Conservation (phyloP, 1,284 basidiomycete genomes). For the Cystobasidiaceae sp. region DNA sequence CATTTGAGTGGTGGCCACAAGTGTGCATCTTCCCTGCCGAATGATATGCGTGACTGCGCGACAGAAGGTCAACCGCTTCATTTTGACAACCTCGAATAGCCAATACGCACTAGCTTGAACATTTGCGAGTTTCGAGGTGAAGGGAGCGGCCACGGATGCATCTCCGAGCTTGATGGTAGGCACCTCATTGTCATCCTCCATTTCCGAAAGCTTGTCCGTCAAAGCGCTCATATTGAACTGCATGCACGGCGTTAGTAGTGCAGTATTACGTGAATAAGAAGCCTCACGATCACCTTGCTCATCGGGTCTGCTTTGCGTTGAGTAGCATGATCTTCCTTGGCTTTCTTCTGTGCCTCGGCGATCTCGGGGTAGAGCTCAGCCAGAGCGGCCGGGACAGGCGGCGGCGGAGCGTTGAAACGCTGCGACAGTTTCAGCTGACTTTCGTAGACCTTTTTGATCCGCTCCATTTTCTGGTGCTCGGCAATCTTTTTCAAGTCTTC, state of each 20-base stretch:
- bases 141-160: conserved; percentile 91
- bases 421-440: conserved; percentile 82
- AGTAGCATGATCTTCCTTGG: conserved; percentile 58
- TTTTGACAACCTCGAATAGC: conserved; percentile 3
- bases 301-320: conserved; percentile 76
- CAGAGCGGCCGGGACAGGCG: conserved; percentile 69
- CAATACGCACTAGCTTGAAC: conserved; percentile 80
- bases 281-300: conserved; percentile 62
- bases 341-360: conserved; percentile 79
- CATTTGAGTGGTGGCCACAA: conserved; percentile 96
- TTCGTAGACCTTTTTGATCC: conserved; percentile 92
- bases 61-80: not conserved
- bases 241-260: too few relatives aligned
- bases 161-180: conserved; percentile 96
- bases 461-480: conserved; percentile 78
- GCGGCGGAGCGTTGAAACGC: conserved; percentile 83
- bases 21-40: conserved; percentile 89
- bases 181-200: conserved; percentile 82
- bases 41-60: conserved; percentile 84
- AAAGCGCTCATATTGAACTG: conserved; percentile 83
- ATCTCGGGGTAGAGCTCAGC: conserved; percentile 79
- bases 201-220: conserved; percentile 79
- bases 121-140: conserved; percentile 90
- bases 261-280: not conserved
- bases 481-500: conserved; percentile 90